phyloP scores from a whole-genome alignment of 805 yeast species.

The Starmerella stigmatis region DNA sequence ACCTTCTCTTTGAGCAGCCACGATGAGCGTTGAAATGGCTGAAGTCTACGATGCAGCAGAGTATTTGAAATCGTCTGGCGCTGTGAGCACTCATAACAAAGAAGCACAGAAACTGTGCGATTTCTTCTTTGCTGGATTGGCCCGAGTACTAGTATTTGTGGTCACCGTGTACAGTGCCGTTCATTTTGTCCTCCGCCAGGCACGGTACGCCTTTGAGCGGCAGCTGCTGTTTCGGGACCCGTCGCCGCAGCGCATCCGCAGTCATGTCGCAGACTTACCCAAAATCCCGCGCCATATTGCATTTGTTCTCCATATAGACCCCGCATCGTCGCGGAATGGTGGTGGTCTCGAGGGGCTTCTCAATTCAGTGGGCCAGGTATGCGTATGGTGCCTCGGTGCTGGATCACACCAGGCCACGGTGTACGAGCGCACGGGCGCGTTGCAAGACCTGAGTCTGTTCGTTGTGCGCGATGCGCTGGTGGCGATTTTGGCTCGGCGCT shows the following conservation, averaged over 20 bases:
- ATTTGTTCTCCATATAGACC: slow-evolving; percentile 43
- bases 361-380: slow-evolving; percentile 37
- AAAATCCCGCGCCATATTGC: slow-evolving; percentile 74
- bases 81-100: neutral
- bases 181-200: slow-evolving; percentile 9
- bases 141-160: slow-evolving; percentile 1
- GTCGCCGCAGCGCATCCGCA: slow-evolving; percentile 76
- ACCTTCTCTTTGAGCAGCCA: no score
- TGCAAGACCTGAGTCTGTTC: slow-evolving; percentile 35
- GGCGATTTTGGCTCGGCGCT: slow-evolving; percentile 55
- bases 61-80: neutral
- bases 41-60: slow-evolving; percentile 4
- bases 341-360: slow-evolving; percentile 80
- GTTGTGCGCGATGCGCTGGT: slow-evolving; percentile 45
- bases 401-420: slow-evolving; percentile 63
- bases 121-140: neutral
- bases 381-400: slow-evolving; percentile 85
- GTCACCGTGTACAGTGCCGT: neutral
- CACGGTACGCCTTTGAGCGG: slow-evolving; percentile 19
- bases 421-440: slow-evolving; percentile 68
- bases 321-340: slow-evolving; percentile 66
- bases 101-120: neutral
- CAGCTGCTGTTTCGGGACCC: slow-evolving; percentile 24
- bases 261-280: slow-evolving; percentile 43
- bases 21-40: neutral